Conservation (phyloP, 306 rosid genomes). For the Pterocarpus santalinus region DNA sequence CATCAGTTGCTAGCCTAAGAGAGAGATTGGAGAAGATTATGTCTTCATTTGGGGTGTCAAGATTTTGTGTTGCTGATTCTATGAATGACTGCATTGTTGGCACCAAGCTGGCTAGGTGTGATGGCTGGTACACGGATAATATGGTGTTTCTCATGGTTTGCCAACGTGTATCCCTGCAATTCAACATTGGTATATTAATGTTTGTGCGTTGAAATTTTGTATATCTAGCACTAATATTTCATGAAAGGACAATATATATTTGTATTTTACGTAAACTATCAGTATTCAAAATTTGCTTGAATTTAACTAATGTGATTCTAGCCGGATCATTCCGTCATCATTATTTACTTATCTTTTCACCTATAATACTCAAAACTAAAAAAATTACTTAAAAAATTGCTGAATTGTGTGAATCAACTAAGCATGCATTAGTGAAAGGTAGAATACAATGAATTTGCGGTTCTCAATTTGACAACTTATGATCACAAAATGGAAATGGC, state of each 20-base stretch:
- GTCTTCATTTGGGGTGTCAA: slow-evolving; percentile 59
- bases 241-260: background rate
- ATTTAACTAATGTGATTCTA: too few species aligned
- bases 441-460: too few species aligned
- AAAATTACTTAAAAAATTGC: too few species aligned
- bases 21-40: slow-evolving; percentile 78
- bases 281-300: too few species aligned
- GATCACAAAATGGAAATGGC: too few species aligned
- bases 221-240: background rate
- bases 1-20: slow-evolving; percentile 81
- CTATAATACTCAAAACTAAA: too few species aligned
- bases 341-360: too few species aligned
- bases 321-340: too few species aligned
- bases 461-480: too few species aligned
- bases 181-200: slow-evolving; percentile 9
- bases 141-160: slow-evolving; percentile 84
- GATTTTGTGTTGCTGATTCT: slow-evolving; percentile 74
- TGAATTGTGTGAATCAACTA: too few species aligned
- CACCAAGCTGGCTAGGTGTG: slow-evolving; percentile 77
- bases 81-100: slow-evolving; percentile 87
- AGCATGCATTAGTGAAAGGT: too few species aligned
- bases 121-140: slow-evolving; percentile 83
- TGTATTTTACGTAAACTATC: too few species aligned
- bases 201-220: slow-evolving; percentile 18
- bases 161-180: slow-evolving; percentile 76